Conservation (phyloP, 2,329 filamentous ascomycete species). For the Neonectria magnoliae region DNA sequence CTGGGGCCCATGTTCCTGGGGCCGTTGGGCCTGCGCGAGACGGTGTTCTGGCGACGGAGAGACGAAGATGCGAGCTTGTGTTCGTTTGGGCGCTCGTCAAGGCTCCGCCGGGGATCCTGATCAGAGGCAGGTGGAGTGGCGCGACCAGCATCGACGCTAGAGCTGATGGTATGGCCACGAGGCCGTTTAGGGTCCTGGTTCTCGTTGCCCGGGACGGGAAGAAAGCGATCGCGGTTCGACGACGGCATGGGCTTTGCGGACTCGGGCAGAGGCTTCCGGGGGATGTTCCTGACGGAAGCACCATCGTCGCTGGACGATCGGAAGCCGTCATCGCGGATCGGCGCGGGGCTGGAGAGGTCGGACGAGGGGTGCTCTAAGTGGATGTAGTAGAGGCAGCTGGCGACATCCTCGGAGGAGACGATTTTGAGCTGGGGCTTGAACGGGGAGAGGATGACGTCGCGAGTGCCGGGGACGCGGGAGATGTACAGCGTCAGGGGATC, state of each 20-base stretch:
- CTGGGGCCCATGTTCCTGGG: slow-evolving; percentile 37
- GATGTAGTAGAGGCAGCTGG: slow-evolving; percentile 89
- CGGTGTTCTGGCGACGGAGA: slow-evolving; percentile 24
- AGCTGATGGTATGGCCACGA: slow-evolving; percentile 36
- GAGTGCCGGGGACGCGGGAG: slow-evolving; percentile 86
- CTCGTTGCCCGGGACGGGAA: slow-evolving; percentile 31
- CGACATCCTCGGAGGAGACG: slow-evolving; percentile 87
- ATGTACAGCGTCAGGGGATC: slow-evolving; percentile 89
- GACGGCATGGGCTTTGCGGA: slow-evolving; percentile 42
- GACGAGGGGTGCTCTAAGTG: slow-evolving; percentile 71
- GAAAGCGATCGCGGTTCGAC: slow-evolving; percentile 30
- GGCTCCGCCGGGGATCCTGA: slow-evolving; percentile 20
- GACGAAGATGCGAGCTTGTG: slow-evolving; percentile 18
- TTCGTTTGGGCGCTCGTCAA: slow-evolving; percentile 6
- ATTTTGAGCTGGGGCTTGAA: slow-evolving; percentile 89
- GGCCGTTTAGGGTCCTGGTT: slow-evolving; percentile 24
- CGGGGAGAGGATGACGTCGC: slow-evolving; percentile 92
- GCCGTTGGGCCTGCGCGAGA: slow-evolving; percentile 45
- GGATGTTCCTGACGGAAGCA: slow-evolving; percentile 56
- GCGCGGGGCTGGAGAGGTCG: slow-evolving; percentile 53
- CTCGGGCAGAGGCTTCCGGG: slow-evolving; percentile 62
- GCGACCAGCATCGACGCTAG: slow-evolving; percentile 27
- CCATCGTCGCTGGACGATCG: slow-evolving; percentile 58
- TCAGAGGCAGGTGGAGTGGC: slow-evolving; percentile 21
- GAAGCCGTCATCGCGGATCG: slow-evolving; percentile 43